These are phyloP conservation scores for Nannochloropsis oceanica DNA, from an alignment of 108 stramenopile species.

Conservation along the genomic window DNA sequence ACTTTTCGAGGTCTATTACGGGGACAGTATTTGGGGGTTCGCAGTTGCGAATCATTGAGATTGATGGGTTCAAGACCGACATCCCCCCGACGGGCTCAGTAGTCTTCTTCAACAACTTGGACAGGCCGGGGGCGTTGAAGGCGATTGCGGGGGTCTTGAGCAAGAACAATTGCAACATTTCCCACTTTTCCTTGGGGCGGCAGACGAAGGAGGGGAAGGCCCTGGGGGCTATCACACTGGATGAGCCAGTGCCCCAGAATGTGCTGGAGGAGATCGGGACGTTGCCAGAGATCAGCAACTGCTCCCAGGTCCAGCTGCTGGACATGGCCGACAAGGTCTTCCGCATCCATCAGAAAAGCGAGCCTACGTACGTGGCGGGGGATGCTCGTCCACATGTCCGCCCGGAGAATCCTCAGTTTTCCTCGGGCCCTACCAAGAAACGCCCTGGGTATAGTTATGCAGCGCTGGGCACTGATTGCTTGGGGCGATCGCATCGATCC, in stretches of 20 bases:
- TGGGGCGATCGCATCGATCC: constrained; percentile 93
- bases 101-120: constrained; percentile 44
- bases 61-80: constrained; percentile 34
- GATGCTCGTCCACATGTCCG: not conserved
- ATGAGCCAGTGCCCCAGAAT: constrained; percentile 15
- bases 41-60: constrained; percentile 16
- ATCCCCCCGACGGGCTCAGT: constrained; percentile 28
- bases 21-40: constrained; percentile 5
- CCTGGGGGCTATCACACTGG: constrained; percentile 35
- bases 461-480: constrained; percentile 50
- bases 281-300: constrained; percentile 30
- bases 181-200: constrained; percentile 40
- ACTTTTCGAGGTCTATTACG: constrained; percentile 20
- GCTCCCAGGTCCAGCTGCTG: constrained; percentile 16
- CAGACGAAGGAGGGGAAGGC: constrained; percentile 26
- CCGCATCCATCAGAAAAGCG: not conserved
- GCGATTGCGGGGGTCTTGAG: not conserved
- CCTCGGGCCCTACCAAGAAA: constrained; percentile 82
- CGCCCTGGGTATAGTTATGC: constrained; percentile 78
- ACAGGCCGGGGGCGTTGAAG: constrained; percentile 40
- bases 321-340: not conserved
- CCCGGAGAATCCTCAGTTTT: constrained; percentile 39
- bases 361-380: not conserved
- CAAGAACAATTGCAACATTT: constrained; percentile 34
- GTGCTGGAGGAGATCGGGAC: constrained; percentile 16